Evolutionary conservation across 2,329 filamentous ascomycete species (phyloP).

Genomic region (Pezicula neosporulosa): DNA sequence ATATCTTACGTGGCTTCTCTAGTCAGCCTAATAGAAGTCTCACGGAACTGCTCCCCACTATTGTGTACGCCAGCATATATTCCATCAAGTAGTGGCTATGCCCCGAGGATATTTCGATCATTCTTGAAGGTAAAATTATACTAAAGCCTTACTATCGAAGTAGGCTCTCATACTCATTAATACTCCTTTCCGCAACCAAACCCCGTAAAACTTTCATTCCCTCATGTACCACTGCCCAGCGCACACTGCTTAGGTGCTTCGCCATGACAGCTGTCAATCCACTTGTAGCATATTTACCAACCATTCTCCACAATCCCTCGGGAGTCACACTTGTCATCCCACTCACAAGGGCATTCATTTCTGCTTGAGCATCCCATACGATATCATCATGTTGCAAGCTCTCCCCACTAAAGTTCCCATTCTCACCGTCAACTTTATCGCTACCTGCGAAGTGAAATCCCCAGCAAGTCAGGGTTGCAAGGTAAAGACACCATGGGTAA

Average conservation of each 20-base stretch:
- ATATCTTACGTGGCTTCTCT: no score
- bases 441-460: constrained; percentile 46
- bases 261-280: constrained; percentile 54
- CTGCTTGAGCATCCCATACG: constrained; percentile 44
- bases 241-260: constrained; percentile 49
- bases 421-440: constrained; percentile 6
- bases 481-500: constrained; percentile 59
- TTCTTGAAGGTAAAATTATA: no score
- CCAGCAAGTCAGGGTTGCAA: constrained; percentile 56
- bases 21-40: no score
- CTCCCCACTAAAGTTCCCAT: neutral
- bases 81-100: no score
- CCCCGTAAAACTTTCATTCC: constrained; percentile 52
- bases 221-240: constrained; percentile 61
- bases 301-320: constrained; percentile 31
- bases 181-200: constrained; percentile 20
- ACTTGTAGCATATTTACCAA: constrained; percentile 45
- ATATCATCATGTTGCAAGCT: constrained; percentile 36
- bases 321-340: constrained; percentile 30
- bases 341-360: constrained; percentile 42
- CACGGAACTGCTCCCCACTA: no score
- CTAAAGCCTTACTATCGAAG: neutral
- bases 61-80: no score
- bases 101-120: no score
- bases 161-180: neutral